Evolutionary conservation across 2,329 filamentous ascomycete genomes (phyloP).

Genomic region (Scedosporium minutisporum): DNA sequence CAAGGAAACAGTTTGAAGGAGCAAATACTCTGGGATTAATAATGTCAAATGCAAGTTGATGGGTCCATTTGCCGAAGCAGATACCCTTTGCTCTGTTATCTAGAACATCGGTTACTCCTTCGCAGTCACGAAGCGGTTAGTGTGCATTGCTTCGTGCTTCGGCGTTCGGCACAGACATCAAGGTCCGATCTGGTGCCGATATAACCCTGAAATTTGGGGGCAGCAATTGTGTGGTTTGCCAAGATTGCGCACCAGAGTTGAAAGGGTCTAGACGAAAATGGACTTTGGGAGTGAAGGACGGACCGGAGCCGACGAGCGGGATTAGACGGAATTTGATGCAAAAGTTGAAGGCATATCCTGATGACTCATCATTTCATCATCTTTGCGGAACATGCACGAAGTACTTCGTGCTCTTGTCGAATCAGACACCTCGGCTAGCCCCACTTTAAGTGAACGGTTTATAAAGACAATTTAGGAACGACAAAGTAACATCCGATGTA

Average conservation of each 20-base stretch:
- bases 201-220: neutral
- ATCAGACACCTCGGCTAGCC: no score
- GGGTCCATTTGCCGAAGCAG: neutral
- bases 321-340: no score
- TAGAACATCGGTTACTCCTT: neutral
- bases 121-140: neutral
- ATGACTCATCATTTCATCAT: no score
- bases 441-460: neutral
- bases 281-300: no score
- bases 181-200: neutral
- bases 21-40: neutral
- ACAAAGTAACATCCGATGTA: slow-evolving; percentile 2
- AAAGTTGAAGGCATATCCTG: no score
- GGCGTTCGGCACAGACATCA: neutral
- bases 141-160: no score
- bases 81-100: neutral
- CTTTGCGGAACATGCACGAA: no score
- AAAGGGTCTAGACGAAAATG: neutral
- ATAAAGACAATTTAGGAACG: neutral
- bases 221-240: neutral
- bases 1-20: neutral
- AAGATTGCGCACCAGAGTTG: neutral
- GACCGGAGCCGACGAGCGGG: no score
- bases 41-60: neutral
- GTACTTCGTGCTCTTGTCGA: no score